Percentiles rank a stretch among this genome's conserved stretches.
These are phyloP conservation scores for Rhodamnia rubescens DNA, from an alignment of 345 rosid genomes.

Conservation along the genomic window DNA sequence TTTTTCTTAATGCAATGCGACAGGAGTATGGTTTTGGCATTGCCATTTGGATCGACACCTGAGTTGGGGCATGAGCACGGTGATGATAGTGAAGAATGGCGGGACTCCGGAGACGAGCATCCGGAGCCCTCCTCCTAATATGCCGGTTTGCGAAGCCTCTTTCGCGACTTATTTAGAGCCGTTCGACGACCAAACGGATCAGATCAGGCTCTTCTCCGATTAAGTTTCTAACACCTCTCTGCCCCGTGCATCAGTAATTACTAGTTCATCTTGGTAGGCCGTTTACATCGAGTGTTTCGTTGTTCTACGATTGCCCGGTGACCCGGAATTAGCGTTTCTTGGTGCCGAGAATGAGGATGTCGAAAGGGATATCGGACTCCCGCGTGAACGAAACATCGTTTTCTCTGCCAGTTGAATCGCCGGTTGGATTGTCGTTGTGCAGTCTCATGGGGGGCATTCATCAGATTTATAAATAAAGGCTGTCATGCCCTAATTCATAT, in stretches of 20 bases:
- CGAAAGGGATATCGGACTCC: neutral
- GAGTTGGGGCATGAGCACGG: slow-evolving; percentile 34
- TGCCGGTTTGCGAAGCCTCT: slow-evolving; percentile 20
- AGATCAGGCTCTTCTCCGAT: neutral
- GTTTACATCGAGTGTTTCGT: neutral
- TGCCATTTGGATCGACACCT: slow-evolving; percentile 37
- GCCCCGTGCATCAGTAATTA: neutral
- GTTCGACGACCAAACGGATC: neutral
- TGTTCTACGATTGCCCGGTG: neutral
- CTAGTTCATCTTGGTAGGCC: neutral
- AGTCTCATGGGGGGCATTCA: neutral
- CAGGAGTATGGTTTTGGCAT: slow-evolving; percentile 27
- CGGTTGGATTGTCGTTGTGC: neutral
- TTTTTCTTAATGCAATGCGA: neutral
- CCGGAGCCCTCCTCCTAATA: slow-evolving; percentile 20
- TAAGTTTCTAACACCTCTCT: neutral
- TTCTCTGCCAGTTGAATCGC: neutral
- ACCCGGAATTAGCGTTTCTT: neutral
- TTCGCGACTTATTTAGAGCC: neutral
- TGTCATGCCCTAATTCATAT: neutral
- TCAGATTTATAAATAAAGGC: neutral
- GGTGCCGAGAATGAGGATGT: neutral
- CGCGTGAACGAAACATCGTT: neutral
- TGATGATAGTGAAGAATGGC: slow-evolving; percentile 23
- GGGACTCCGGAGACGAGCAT: neutral